Percentiles rank a stretch among this genome's conserved stretches.
phyloP scores from a whole-genome alignment of 257 asterid genomes.

The Echites panduratus region DNA sequence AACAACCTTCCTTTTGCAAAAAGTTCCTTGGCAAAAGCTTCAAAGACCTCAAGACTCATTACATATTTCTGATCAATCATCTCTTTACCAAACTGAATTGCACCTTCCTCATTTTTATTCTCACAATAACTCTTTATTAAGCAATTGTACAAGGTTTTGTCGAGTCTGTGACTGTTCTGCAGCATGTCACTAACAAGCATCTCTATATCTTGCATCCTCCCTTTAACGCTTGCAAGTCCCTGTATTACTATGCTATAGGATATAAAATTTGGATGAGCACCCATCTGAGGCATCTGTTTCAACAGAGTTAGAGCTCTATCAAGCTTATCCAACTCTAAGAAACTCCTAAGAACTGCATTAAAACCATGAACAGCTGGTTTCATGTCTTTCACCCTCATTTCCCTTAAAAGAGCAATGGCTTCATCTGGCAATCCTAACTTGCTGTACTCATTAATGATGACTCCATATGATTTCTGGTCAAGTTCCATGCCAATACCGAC shows the following conservation, averaged over 20 bases:
- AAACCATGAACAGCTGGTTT: constrained; percentile 24
- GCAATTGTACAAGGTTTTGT: constrained; percentile 38
- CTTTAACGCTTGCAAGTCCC: constrained; percentile 24
- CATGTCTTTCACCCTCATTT: constrained; percentile 33
- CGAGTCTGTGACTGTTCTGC: constrained; percentile 27
- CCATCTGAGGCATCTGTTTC: constrained; percentile 36
- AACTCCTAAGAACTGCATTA: constrained; percentile 35
- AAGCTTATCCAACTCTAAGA: constrained; percentile 20
- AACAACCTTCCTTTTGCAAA: constrained; percentile 23
- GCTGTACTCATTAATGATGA: constrained; percentile 36
- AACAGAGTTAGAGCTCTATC: constrained; percentile 30
- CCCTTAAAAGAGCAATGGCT: constrained; percentile 30
- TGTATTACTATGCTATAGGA: constrained; percentile 33
- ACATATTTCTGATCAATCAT: constrained; percentile 30
- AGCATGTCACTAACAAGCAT: constrained; percentile 33
- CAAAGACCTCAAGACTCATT: constrained; percentile 33
- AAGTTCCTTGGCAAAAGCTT: constrained; percentile 26
- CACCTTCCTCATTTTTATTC: constrained; percentile 30
- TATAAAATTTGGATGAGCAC: constrained; percentile 34
- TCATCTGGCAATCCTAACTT: constrained; percentile 39
- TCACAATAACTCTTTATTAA: constrained; percentile 28
- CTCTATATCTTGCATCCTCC: constrained; percentile 37
- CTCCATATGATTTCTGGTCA: constrained; percentile 32
- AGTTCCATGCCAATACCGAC: constrained; percentile 28
- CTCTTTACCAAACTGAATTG: constrained; percentile 26